Conservation (phyloP, 306 rosid genomes). For the Pachyrhizus erosus region DNA sequence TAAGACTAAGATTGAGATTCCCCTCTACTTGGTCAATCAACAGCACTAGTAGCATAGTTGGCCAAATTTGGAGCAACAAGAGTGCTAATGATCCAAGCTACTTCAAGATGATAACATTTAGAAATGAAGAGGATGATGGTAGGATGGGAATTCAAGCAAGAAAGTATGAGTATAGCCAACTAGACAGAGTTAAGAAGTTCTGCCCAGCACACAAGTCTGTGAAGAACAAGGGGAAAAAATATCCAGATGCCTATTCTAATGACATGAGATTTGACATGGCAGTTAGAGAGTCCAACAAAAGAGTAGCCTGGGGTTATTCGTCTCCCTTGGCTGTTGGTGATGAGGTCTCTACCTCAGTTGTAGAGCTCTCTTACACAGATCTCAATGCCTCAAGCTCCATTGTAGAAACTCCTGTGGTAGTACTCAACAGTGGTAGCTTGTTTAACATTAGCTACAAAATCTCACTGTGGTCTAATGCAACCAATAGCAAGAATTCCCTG, state of each 20-base stretch:
- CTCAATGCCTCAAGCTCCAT: not conserved
- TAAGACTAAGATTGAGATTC: constrained; percentile 51
- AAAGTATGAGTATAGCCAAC: constrained; percentile 59
- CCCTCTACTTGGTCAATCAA: constrained; percentile 62
- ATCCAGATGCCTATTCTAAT: constrained; percentile 40
- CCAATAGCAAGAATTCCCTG: not conserved
- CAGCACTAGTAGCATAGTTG: constrained; percentile 48
- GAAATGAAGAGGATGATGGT: not conserved
- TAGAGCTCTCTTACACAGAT: not conserved
- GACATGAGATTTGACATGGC: constrained; percentile 58
- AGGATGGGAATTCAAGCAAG: not conserved
- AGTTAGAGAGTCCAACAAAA: constrained; percentile 27
- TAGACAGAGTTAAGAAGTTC: constrained; percentile 43
- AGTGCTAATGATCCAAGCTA: constrained; percentile 42
- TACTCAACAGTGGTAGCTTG: not conserved
- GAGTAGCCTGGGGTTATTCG: constrained; percentile 44
- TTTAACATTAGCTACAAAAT: constrained; percentile 53
- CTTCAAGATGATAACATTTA: constrained; percentile 52
- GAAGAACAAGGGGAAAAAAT: constrained; percentile 3
- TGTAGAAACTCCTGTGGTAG: not conserved
- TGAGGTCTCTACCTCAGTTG: not conserved
- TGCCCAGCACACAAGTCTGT: constrained; percentile 43
- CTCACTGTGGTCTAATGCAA: not conserved
- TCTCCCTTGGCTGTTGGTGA: constrained; percentile 51
- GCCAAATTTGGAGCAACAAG: constrained; percentile 71